A percentile compares a stretch with the other conserved stretches of the same genome.
phyloP scores from a whole-genome alignment of 169 alveolate genomes.

The Plasmodium chabaudi region DNA sequence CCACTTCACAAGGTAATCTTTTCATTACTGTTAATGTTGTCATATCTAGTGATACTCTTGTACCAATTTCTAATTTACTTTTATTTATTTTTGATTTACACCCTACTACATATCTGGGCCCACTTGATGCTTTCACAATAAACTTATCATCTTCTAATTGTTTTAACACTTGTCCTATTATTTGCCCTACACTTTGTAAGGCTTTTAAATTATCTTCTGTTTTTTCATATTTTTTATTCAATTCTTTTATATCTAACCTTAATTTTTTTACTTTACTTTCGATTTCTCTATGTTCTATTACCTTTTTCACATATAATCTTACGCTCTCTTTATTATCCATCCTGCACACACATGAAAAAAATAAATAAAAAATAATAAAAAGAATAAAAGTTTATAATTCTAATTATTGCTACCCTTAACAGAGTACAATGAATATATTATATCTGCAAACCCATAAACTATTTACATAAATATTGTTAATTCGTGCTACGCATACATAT shows the following conservation, averaged over 20 bases:
- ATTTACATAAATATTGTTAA: too few species aligned
- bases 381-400: not conserved
- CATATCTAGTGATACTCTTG: slow-evolving; percentile 99
- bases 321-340: slow-evolving; percentile 74
- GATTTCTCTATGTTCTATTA: slow-evolving; percentile 81
- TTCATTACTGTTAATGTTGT: slow-evolving; percentile 98
- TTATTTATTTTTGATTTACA: slow-evolving; percentile 95
- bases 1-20: slow-evolving; percentile 97
- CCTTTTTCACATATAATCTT: slow-evolving; percentile 79
- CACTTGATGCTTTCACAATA: slow-evolving; percentile 96
- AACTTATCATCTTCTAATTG: slow-evolving; percentile 95
- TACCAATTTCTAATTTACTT: slow-evolving; percentile 93
- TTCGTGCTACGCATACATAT: too few species aligned
- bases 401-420: not conserved
- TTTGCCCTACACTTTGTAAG: slow-evolving; percentile 98
- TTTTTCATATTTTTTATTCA: slow-evolving; percentile 91
- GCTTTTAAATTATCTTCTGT: slow-evolving; percentile 97
- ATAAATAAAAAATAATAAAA: not conserved
- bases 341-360: slow-evolving; percentile 6
- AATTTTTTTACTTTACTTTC: slow-evolving; percentile 80
- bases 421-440: too few species aligned
- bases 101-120: slow-evolving; percentile 98
- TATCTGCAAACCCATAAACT: too few species aligned
- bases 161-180: slow-evolving; percentile 97
- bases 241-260: slow-evolving; percentile 85